A percentile compares a stretch with the other conserved stretches of the same genome.
Evolutionary conservation across 2,329 filamentous ascomycete genomes (phyloP).

Genomic region (Macrophomina tecta): DNA sequence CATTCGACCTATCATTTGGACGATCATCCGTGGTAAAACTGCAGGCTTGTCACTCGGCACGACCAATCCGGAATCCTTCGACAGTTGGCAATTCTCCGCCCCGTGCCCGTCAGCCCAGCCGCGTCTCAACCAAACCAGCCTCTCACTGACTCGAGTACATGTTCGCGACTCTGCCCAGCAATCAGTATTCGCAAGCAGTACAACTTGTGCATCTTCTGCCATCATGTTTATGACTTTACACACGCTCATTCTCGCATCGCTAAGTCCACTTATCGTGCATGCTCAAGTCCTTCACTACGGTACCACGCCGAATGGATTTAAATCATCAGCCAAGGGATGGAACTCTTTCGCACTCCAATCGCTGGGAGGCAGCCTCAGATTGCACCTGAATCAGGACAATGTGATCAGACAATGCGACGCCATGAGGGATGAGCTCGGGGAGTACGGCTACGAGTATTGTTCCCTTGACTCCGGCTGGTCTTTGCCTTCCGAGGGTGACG

Average conservation of each 20-base stretch:
- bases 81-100: neutral
- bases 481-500: conserved; percentile 32
- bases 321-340: conserved; percentile 33
- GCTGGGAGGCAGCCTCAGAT: conserved; percentile 30
- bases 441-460: conserved; percentile 36
- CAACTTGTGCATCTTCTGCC: neutral
- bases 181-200: neutral
- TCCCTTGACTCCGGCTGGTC: conserved; percentile 40
- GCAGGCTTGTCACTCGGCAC: neutral
- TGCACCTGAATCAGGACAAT: conserved; percentile 32
- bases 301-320: conserved; percentile 34
- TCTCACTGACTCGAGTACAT: neutral
- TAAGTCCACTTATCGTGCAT: neutral
- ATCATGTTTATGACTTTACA: neutral
- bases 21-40: neutral
- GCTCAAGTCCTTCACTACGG: conserved; percentile 6
- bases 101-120: neutral
- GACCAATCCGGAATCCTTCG: conserved; percentile 9
- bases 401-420: conserved; percentile 35
- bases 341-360: conserved; percentile 37
- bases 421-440: conserved; percentile 24
- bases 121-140: conserved; percentile 1
- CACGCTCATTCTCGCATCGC: neutral
- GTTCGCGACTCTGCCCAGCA: neutral
- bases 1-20: neutral